A percentile compares a stretch with the other conserved stretches of the same genome.
phyloP scores from a whole-genome alignment of 2,329 filamentous ascomycete genomes.

The Cercospora sp. region DNA sequence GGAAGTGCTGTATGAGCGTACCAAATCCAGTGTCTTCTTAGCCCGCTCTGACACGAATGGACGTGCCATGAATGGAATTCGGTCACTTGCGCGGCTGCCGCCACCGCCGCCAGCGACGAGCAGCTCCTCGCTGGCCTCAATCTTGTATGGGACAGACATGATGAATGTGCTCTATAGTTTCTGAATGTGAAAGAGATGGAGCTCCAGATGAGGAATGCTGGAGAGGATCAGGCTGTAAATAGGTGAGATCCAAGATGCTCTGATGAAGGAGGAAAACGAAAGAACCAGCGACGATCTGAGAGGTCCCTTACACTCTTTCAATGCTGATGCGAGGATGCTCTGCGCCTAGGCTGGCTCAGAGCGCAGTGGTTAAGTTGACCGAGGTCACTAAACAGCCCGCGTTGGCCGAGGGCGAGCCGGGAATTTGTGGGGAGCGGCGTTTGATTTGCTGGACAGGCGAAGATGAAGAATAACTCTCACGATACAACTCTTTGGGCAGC shows the following conservation, averaged over 20 bases:
- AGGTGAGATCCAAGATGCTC: neutral
- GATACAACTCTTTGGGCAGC: neutral
- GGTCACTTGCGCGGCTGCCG: constrained; percentile 51
- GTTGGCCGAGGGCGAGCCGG: neutral
- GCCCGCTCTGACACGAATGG: constrained; percentile 78
- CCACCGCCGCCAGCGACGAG: constrained; percentile 29
- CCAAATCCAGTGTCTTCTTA: constrained; percentile 77
- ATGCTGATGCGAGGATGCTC: neutral
- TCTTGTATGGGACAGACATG: constrained; percentile 42
- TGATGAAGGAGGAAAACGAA: constrained; percentile 7
- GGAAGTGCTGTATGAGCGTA: constrained; percentile 37
- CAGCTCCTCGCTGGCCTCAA: constrained; percentile 38
- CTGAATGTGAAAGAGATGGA: neutral
- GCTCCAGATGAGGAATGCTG: neutral
- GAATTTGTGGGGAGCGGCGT: neutral
- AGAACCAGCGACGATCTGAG: neutral
- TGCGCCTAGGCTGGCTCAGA: neutral
- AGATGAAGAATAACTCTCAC: neutral
- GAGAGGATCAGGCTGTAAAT: neutral
- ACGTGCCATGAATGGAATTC: constrained; percentile 59
- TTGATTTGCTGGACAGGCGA: neutral
- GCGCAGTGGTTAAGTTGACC: neutral
- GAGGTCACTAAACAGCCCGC: constrained; percentile 1
- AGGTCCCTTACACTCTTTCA: constrained; percentile 8
- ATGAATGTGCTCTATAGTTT: constrained; percentile 1